These are phyloP conservation scores for Solanum virginianum DNA, from an alignment of 257 asterid species.

Conservation along the genomic window DNA sequence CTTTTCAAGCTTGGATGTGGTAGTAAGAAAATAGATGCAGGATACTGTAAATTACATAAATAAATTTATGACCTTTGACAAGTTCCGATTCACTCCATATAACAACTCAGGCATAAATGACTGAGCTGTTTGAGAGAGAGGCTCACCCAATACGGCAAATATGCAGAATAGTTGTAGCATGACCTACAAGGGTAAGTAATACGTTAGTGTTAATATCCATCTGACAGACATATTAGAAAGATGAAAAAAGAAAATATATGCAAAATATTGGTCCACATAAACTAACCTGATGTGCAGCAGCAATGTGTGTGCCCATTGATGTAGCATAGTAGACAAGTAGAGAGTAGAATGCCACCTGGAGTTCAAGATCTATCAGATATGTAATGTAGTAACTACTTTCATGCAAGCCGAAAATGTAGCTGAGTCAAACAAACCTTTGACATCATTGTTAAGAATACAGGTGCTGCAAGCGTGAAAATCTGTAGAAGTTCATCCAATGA, in stretches of 20 bases:
- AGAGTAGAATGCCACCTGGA: conserved; percentile 73
- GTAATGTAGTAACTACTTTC: not conserved
- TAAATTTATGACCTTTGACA: conserved; percentile 48
- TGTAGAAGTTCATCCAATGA: conserved; percentile 52
- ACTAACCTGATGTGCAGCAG: conserved; percentile 91
- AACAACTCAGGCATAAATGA: conserved; percentile 89
- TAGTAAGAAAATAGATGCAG: not conserved
- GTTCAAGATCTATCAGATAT: conserved; percentile 8
- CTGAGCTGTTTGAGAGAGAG: conserved; percentile 96
- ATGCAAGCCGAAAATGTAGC: not conserved
- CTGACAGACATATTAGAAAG: not conserved
- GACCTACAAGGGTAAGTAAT: conserved; percentile 37
- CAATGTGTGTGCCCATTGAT: conserved; percentile 62
- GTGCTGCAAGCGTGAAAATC: conserved; percentile 81
- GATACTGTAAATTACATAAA: not conserved
- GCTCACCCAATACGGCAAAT: conserved; percentile 89
- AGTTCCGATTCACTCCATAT: conserved; percentile 69
- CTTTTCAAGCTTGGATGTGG: not conserved
- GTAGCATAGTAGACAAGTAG: conserved; percentile 89
- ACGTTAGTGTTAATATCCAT: not conserved
- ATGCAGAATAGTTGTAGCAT: conserved; percentile 77
- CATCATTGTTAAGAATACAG: conserved; percentile 86
- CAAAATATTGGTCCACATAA: not conserved
- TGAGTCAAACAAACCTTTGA: conserved; percentile 54
- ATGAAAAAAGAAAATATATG: not conserved